A percentile compares a stretch with the other conserved stretches of the same genome.
These are phyloP conservation scores for Kwoniella dendrophila DNA, from an alignment of 768 basidiomycete genomes.

Conservation along the genomic window DNA sequence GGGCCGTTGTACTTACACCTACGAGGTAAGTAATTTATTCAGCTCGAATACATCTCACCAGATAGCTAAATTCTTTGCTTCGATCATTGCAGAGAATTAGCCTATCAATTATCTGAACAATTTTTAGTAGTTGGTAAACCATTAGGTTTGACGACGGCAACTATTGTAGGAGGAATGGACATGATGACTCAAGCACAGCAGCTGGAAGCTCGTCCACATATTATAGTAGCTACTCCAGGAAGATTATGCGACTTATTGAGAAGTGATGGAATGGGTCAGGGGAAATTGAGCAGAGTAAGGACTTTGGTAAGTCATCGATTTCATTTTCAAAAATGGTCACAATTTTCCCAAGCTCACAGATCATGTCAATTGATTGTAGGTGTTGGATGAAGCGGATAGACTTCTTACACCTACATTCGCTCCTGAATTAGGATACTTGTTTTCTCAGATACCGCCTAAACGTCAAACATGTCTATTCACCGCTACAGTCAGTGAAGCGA, in stretches of 20 bases:
- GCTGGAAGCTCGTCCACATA: conserved; percentile 79
- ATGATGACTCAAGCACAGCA: conserved; percentile 93
- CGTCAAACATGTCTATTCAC: conserved; percentile 98
- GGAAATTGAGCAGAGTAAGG: conserved; percentile 80
- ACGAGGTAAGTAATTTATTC: conserved; percentile 67
- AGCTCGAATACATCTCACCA: background rate
- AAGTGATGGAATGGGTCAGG: conserved; percentile 64
- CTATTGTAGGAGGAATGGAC: conserved; percentile 97
- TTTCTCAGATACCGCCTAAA: conserved; percentile 73
- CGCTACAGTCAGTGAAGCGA: conserved; percentile 84
- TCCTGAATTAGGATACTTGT: conserved; percentile 76
- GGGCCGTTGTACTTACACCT: conserved; percentile 88
- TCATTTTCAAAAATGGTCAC: background rate
- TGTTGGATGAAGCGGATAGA: conserved; percentile 95
- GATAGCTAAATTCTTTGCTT: background rate
- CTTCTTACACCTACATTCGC: conserved; percentile 86
- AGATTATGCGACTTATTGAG: conserved; percentile 86
- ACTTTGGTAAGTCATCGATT: conserved; percentile 67
- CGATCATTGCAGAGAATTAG: conserved; percentile 72
- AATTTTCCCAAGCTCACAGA: background rate
- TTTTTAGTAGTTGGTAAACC: conserved; percentile 85
- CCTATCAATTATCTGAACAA: conserved; percentile 96
- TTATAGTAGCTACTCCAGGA: conserved; percentile 94
- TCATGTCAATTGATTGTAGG: conserved; percentile 60
- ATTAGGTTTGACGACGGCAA: conserved; percentile 78